These are phyloP conservation scores for Reutealis trisperma DNA, from an alignment of 345 rosid species.

Conservation along the genomic window DNA sequence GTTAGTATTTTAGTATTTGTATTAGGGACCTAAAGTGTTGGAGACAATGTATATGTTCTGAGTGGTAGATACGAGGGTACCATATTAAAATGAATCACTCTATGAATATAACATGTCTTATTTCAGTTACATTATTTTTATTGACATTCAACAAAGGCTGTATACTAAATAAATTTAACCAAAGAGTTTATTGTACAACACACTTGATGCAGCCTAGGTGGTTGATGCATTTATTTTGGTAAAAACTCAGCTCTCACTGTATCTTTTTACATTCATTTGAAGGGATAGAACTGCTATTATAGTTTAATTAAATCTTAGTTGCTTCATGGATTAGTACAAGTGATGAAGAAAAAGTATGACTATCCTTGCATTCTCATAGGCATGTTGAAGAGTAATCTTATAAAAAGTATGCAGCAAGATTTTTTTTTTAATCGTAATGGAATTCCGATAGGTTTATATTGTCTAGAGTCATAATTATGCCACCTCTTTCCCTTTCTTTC, in stretches of 20 bases:
- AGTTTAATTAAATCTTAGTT: not conserved
- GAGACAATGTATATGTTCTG: not conserved
- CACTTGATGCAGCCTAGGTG: not conserved
- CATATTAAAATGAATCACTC: not conserved
- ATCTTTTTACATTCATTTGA: not conserved
- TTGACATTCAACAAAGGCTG: not conserved
- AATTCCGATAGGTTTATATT: not conserved
- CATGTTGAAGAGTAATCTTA: not conserved
- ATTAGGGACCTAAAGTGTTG: slow-evolving; percentile 3
- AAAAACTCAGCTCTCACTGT: not conserved
- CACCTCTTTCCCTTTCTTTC: too few species aligned
- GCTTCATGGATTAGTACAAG: not conserved
- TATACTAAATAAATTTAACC: not conserved
- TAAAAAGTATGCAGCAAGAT: not conserved
- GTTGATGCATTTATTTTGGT: not conserved
- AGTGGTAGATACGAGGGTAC: not conserved
- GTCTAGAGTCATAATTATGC: too few species aligned
- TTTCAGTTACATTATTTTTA: not conserved
- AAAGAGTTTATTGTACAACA: not conserved
- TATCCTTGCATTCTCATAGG: not conserved
- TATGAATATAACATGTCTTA: not conserved
- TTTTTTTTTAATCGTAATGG: not conserved
- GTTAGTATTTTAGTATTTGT: slow-evolving; percentile 8
- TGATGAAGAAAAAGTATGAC: not conserved
- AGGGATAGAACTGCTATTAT: not conserved